Conservation (phyloP, 352 stramenopile genomes). For the Pythium myriotylum region DNA sequence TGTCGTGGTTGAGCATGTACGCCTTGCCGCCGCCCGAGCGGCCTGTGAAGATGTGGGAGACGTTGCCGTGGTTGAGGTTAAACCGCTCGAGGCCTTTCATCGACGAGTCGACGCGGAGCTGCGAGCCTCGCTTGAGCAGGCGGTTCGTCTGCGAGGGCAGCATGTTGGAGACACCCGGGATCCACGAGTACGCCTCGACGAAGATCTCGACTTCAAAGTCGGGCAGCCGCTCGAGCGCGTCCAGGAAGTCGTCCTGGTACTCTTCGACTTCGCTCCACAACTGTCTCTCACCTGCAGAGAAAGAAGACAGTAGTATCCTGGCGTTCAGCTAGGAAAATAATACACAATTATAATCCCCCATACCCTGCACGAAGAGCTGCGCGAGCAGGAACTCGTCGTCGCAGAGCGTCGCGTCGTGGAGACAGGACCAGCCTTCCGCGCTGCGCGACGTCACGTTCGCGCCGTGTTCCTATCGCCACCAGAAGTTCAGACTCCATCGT, state of each 20-base stretch:
- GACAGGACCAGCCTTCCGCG: slow-evolving; percentile 67
- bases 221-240: slow-evolving; percentile 64
- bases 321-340: not conserved
- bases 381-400: slow-evolving; percentile 79
- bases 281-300: slow-evolving; percentile 53
- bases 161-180: slow-evolving; percentile 78
- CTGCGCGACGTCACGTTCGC: slow-evolving; percentile 41
- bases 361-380: slow-evolving; percentile 57
- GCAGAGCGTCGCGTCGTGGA: slow-evolving; percentile 72
- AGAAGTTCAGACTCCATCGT: not conserved
- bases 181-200: slow-evolving; percentile 78
- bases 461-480: slow-evolving; percentile 44
- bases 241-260: slow-evolving; percentile 57
- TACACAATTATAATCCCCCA: not conserved
- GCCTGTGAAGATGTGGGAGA: slow-evolving; percentile 75
- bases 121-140: slow-evolving; percentile 69
- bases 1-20: slow-evolving; percentile 66
- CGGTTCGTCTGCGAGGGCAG: slow-evolving; percentile 75
- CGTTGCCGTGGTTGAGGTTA: slow-evolving; percentile 71
- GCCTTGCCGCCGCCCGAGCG: slow-evolving; percentile 33
- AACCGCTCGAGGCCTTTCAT: slow-evolving; percentile 78
- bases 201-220: slow-evolving; percentile 86
- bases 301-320: no score
- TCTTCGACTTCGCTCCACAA: slow-evolving; percentile 46
- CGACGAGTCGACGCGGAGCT: slow-evolving; percentile 68